These are phyloP conservation scores for Lepidium didymum DNA, from an alignment of 345 rosid species.

Conservation along the genomic window DNA sequence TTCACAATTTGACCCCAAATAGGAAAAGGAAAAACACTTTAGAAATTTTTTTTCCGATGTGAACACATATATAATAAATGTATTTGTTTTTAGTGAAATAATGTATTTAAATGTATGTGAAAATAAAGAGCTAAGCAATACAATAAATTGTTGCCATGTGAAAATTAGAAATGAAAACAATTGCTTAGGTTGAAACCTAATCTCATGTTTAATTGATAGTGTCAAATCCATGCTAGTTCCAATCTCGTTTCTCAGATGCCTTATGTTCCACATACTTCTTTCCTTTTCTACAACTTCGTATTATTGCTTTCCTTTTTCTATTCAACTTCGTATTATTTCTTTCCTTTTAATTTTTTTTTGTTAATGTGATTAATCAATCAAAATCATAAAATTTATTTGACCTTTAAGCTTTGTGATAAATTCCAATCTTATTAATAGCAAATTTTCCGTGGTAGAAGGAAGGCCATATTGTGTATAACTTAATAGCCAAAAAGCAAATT, in stretches of 20 bases:
- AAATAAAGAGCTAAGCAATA: neutral
- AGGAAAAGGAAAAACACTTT: too few relatives aligned
- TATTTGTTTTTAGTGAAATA: neutral
- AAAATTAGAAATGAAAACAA: constrained; percentile 14
- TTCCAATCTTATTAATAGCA: neutral
- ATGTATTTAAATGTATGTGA: neutral
- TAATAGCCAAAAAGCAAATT: neutral
- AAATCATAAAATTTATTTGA: neutral
- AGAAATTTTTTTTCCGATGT: neutral
- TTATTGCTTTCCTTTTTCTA: neutral
- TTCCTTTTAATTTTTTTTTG: neutral
- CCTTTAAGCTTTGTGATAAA: constrained; percentile 6
- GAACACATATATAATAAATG: neutral
- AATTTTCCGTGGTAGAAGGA: constrained; percentile 13
- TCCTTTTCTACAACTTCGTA: neutral
- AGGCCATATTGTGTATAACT: constrained; percentile 16
- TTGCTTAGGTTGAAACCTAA: constrained; percentile 28
- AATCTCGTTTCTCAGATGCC: neutral
- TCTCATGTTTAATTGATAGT: constrained; percentile 22
- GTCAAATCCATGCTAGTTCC: constrained; percentile 26
- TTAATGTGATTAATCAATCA: constrained; percentile 4
- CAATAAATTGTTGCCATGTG: constrained; percentile 16
- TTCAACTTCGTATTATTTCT: neutral
- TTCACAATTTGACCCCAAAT: neutral
- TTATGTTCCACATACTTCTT: constrained; percentile 26